Base-by-base conservation (phyloP, 306 rosid species). In the Delonix regia region DNA sequence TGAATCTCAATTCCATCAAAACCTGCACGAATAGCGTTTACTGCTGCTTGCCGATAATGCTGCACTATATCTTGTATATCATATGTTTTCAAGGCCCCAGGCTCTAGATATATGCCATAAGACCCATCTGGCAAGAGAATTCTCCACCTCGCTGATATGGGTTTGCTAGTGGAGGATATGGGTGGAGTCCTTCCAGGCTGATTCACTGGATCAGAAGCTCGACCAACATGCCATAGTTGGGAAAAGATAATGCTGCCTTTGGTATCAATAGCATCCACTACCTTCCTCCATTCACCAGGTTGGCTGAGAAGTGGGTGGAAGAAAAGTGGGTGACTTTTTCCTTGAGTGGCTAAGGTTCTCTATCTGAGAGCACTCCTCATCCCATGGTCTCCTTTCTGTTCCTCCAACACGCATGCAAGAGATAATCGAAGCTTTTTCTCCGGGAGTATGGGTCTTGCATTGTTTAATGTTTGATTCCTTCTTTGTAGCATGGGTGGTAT, bases 211-310 rank as follows among this genome's bases (percentile, higher is more conserved):
- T 89, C 97, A 16, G 99, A 93, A 5, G 98, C 98, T 61, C 98
- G 93, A 36, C 99, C 99, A 3, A 93, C 99, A 55, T 92, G 99
- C 96, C 99, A 95, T 7, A 95, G 87, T 75, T 95, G 99, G 84
- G 97, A 93, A 81, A 91, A 95, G 77, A 92, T 78, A 33, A 91
- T 57, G 85, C 88, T 81, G 61, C 99, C 96, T 74, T 91, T 89
- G 65, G 88, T 92, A 78, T 95, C 97, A 18, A 92, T 98, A 0
- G 97, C 97, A 82, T 93, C 94, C 69, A 92, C 98, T 36, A 92
- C 77, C 64, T 81, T 77, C 87, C 87, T 89, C 98, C 98, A 94
- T 63, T 93, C 97, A 80, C 88, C 83, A 63, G 90, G 97, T 12
- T 67, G 72, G n/a, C n/a, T n/a, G n/a, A n/a, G n/a, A n/a, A n/a